These are phyloP conservation scores for Ogataea chonburiensis DNA, from an alignment of 805 yeast genomes.

Conservation along the genomic window DNA sequence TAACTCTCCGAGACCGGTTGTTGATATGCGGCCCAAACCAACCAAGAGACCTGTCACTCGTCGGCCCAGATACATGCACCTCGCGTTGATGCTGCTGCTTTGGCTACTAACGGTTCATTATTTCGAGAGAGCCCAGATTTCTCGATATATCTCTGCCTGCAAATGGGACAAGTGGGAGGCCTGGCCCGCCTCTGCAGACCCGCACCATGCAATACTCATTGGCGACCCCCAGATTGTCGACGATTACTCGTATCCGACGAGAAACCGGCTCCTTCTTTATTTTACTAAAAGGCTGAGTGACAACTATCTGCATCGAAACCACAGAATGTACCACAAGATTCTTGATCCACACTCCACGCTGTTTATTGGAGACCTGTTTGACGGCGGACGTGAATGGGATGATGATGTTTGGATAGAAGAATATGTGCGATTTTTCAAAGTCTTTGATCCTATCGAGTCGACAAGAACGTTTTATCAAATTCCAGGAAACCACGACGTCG, in stretches of 20 bases:
- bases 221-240: conserved; percentile 97
- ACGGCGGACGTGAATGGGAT: conserved; percentile 69
- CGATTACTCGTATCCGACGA: conserved; percentile 76
- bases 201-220: conserved; percentile 42
- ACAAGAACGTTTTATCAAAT: conserved; percentile 43
- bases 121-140: conserved; percentile 53
- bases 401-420: conserved; percentile 61
- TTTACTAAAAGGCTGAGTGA: conserved; percentile 65
- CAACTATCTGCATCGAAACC: conserved; percentile 75
- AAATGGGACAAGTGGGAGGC: conserved; percentile 68
- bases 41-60: neutral
- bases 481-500: conserved; percentile 97
- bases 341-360: conserved; percentile 75
- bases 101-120: conserved; percentile 51
- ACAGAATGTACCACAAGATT: conserved; percentile 53
- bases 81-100: conserved; percentile 28
- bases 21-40: conserved; percentile 5
- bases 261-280: conserved; percentile 51
- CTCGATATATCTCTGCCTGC: conserved; percentile 45
- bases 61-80: conserved; percentile 13
- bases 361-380: conserved; percentile 89
- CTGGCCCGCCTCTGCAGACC: conserved; percentile 41
- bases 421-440: conserved; percentile 57
- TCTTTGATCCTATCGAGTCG: conserved; percentile 49
- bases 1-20: neutral